These are phyloP conservation scores for Xerocomus amazonicus DNA, from an alignment of 1,284 basidiomycete genomes.

Conservation along the genomic window DNA sequence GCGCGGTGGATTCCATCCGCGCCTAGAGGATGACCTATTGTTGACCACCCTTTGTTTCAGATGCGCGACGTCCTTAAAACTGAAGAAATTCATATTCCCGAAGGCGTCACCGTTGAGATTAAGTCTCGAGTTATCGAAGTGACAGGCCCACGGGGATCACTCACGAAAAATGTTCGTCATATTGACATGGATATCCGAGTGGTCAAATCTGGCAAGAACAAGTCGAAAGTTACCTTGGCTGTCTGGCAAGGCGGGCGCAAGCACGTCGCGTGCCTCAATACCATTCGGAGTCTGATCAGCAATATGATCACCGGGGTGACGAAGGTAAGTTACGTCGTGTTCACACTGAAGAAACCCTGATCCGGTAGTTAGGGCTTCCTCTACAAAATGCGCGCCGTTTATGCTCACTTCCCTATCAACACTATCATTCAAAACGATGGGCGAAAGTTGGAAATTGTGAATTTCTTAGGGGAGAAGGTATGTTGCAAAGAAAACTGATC, in stretches of 20 bases:
- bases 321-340: constrained; percentile 45
- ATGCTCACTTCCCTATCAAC: constrained; percentile 99
- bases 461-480: constrained; percentile 97
- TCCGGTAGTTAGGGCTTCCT: constrained; percentile 77
- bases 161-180: constrained; percentile 91
- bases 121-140: constrained; percentile 90
- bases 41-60: constrained; percentile 36
- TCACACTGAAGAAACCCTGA: constrained; percentile 3
- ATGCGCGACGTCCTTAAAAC: constrained; percentile 92
- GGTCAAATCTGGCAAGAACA: constrained; percentile 63
- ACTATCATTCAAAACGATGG: constrained; percentile 90
- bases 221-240: constrained; percentile 79
- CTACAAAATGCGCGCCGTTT: constrained; percentile 99
- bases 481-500: constrained; percentile 8
- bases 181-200: constrained; percentile 96
- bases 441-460: constrained; percentile 88
- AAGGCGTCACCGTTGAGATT: constrained; percentile 78
- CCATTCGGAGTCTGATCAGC: constrained; percentile 90
- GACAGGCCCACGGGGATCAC: constrained; percentile 84
- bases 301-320: constrained; percentile 99
- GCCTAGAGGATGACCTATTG: constrained; percentile 19
- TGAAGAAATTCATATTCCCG: constrained; percentile 90
- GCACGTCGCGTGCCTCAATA: constrained; percentile 97
- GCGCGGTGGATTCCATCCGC: constrained; percentile 31
- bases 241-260: constrained; percentile 99